These are phyloP conservation scores for Stipa capillata DNA, from an alignment of 176 grass and related monocot species.

Conservation along the genomic window DNA sequence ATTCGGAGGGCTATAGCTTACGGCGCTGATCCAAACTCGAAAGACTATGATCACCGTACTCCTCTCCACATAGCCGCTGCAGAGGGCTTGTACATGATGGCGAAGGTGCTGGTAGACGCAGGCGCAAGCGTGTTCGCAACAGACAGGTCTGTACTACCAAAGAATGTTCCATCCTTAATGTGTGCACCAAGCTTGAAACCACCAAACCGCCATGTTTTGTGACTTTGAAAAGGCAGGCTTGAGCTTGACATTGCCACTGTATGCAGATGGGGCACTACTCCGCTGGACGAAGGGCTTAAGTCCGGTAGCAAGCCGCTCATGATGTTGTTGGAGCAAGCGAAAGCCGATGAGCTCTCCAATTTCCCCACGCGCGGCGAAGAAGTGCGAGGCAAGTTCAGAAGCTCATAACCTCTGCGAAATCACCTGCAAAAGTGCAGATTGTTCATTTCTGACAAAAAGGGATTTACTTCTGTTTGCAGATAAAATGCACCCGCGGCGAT, in stretches of 20 bases:
- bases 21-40: constrained; percentile 58
- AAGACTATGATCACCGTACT: constrained; percentile 80
- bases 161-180: background rate
- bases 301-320: constrained; percentile 56
- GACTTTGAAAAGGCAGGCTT: background rate
- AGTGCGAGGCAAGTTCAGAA: constrained; percentile 24
- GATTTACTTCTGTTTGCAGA: constrained; percentile 14
- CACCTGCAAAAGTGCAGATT: background rate
- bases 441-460: background rate
- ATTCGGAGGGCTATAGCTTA: constrained; percentile 52
- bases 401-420: background rate
- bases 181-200: background rate
- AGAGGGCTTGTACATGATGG: constrained; percentile 69
- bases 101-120: constrained; percentile 65
- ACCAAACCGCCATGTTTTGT: background rate
- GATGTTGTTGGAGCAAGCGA: constrained; percentile 57
- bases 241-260: background rate
- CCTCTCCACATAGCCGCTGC: constrained; percentile 92
- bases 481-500: constrained; percentile 55
- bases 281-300: constrained; percentile 64
- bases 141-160: constrained; percentile 51
- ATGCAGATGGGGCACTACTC: constrained; percentile 68
- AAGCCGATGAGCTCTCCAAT: constrained; percentile 49
- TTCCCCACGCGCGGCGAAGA: constrained; percentile 55
- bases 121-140: constrained; percentile 73